Base-by-base conservation (phyloP, 169 alveolate genomes). In the Perkinsus chesapeaki region DNA sequence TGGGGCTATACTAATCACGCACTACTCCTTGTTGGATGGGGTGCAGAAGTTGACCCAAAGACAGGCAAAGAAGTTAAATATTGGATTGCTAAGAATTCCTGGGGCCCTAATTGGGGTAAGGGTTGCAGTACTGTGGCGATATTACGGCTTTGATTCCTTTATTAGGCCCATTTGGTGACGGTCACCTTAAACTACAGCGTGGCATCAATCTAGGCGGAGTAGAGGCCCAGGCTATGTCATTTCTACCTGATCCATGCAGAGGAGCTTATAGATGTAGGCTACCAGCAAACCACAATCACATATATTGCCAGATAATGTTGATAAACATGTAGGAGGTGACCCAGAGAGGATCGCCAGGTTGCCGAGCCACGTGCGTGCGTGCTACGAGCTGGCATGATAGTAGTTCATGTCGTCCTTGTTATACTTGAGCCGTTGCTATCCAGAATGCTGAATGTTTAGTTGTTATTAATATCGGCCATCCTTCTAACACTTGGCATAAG, bases 1-100 rank as follows among this genome's bases (percentile, higher is more conserved):
- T 94, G 95, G 95, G 95, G 93, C 72, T 94, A 94, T n/a, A 94
- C 95, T 34, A 94, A 94, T 60, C 95, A 94, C 31, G 95, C 95
- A 9, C 91, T 94, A 36, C 36, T 43, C 43, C 27, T 94, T 36
- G 94, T 92, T 20, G 95, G 95, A 3, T 94, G 95, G 95, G 95
- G 95, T 48, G 92, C 92, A 39, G 94, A 94, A 73, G 82, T 60
- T 94, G 93, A 92, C 1, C 31, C 82, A 27, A 60, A 60, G 3
- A 60, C 82, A 60, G 82, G 82, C 37, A 23, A 60, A 34, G 82
- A 60, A 16, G 91, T 94, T 34, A 94, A 94, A 39, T 94, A 94
- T 73, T 94, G 95, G 95, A 92, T 94, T 19, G 73, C 91, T 39
- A 82, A 94, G 31, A 94, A 94, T 73, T 94, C 95, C 72, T 94